A percentile compares a stretch with the other conserved stretches of the same genome.
Conservation (phyloP, 805 yeast species). For the Starmerella apis region DNA sequence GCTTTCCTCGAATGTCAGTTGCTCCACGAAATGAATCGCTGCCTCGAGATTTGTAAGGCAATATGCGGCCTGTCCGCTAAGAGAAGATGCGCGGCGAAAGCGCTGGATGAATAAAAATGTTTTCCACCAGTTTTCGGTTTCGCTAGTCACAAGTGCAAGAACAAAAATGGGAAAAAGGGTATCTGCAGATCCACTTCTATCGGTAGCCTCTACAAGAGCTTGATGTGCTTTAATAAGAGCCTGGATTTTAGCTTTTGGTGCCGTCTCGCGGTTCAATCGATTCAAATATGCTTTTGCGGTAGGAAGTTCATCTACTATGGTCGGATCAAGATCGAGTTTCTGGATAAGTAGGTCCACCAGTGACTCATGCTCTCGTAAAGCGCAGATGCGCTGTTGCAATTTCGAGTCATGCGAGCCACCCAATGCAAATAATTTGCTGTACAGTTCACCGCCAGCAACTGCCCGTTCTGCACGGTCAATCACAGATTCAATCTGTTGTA, state of each 20-base stretch:
- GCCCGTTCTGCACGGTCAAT: conserved; percentile 33
- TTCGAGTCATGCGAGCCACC: conserved; percentile 22
- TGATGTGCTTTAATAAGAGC: conserved; percentile 32
- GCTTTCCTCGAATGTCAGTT: conserved; percentile 28
- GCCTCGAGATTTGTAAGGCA: conserved; percentile 39
- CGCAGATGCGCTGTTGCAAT: conserved; percentile 21
- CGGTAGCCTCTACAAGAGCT: conserved; percentile 30
- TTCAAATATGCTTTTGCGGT: conserved; percentile 15
- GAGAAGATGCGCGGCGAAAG: conserved; percentile 30
- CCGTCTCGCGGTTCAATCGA: conserved; percentile 27
- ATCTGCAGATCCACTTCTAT: conserved; percentile 32
- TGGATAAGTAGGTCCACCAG: conserved; percentile 8
- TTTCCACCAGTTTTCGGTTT: conserved; percentile 31
- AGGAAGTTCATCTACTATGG: not conserved
- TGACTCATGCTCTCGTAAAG: conserved; percentile 12
- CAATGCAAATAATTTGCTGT: conserved; percentile 31
- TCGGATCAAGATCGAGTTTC: conserved; percentile 11
- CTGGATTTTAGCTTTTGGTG: conserved; percentile 32
- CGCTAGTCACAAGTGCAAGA: conserved; percentile 29
- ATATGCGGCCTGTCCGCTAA: conserved; percentile 35
- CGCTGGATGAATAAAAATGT: conserved; percentile 34
- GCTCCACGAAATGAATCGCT: conserved; percentile 33
- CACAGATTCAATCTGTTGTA: conserved; percentile 25
- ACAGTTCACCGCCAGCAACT: conserved; percentile 31
- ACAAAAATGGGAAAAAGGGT: conserved; percentile 34